phyloP scores from a whole-genome alignment of 2,329 filamentous ascomycete species.

The Zymoseptoria ardabiliae region DNA sequence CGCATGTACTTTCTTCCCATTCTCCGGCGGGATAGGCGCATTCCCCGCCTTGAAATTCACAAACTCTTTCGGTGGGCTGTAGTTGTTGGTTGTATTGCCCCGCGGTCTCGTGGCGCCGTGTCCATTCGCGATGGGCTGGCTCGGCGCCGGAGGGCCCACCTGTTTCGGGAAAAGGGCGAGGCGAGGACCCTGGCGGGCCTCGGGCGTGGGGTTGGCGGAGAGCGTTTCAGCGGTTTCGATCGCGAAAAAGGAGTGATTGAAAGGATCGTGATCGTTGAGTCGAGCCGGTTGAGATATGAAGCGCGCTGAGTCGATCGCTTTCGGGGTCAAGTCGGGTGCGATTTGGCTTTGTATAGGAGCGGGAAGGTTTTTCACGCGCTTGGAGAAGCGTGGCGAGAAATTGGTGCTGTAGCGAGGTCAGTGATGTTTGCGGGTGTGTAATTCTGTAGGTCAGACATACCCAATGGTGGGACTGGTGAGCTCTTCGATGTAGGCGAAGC shows the following conservation, averaged over 20 bases:
- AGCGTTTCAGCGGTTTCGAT: slow-evolving; percentile 1
- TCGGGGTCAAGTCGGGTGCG: slow-evolving; percentile 1
- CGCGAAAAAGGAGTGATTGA: background rate
- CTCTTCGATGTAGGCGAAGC: background rate
- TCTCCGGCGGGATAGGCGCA: background rate
- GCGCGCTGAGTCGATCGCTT: slow-evolving; percentile 14
- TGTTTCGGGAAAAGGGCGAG: slow-evolving; percentile 14
- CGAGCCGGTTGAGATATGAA: background rate
- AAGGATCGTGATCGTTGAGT: slow-evolving; percentile 3
- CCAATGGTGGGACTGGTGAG: background rate
- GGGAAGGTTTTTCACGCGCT: slow-evolving; percentile 19
- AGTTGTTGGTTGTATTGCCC: background rate
- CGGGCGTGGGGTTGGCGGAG: background rate
- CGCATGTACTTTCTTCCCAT: background rate
- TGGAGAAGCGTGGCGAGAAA: slow-evolving; percentile 25
- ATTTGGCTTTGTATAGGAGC: slow-evolving; percentile 4
- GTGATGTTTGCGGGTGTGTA: background rate
- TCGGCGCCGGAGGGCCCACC: slow-evolving; percentile 9
- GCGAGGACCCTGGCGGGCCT: slow-evolving; percentile 3
- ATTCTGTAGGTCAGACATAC: background rate
- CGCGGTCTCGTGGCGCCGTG: slow-evolving; percentile 6
- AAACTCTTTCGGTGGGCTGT: slow-evolving; percentile 1
- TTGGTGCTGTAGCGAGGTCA: slow-evolving; percentile 13
- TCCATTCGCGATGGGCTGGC: slow-evolving; percentile 9
- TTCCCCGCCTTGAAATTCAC: background rate